Conservation (phyloP, 2,329 filamentous ascomycete species). For the Lecanicillium sp. region DNA sequence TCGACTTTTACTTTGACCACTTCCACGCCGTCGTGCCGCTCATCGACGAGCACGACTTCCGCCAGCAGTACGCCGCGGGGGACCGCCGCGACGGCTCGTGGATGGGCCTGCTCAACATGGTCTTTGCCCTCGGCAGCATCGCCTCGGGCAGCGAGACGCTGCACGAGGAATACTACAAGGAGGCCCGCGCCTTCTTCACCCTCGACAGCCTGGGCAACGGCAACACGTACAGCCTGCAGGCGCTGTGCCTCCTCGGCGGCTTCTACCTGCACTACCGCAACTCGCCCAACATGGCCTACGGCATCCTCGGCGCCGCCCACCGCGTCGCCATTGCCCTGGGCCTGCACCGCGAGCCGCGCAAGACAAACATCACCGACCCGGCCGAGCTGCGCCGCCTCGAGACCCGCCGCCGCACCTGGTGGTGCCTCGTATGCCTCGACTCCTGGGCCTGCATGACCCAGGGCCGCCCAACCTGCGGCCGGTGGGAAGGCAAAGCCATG, state of each 20-base stretch:
- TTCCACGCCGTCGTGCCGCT: conserved; percentile 54
- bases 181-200: conserved; percentile 43
- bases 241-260: conserved; percentile 62
- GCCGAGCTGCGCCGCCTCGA: conserved; percentile 36
- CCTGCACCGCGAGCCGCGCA: conserved; percentile 52
- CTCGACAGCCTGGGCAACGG: conserved; percentile 49
- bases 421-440: conserved; percentile 66
- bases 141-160: conserved; percentile 47
- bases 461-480: conserved; percentile 46
- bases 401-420: conserved; percentile 62
- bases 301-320: conserved; percentile 61
- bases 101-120: conserved; percentile 54
- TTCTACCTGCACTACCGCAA: conserved; percentile 75
- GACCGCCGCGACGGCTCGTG: conserved; percentile 48
- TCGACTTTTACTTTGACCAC: conserved; percentile 55
- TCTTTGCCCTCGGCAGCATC: conserved; percentile 54
- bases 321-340: conserved; percentile 69
- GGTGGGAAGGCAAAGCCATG: conserved; percentile 22
- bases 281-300: conserved; percentile 68
- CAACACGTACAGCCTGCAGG: conserved; percentile 67
- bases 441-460: conserved; percentile 67
- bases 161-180: conserved; percentile 49
- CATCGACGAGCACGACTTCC: conserved; percentile 51
- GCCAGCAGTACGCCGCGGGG: conserved; percentile 43
- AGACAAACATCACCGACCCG: conserved; percentile 24